phyloP scores from a whole-genome alignment of 1,284 basidiomycete genomes.

The Gymnopus androsaceus region DNA sequence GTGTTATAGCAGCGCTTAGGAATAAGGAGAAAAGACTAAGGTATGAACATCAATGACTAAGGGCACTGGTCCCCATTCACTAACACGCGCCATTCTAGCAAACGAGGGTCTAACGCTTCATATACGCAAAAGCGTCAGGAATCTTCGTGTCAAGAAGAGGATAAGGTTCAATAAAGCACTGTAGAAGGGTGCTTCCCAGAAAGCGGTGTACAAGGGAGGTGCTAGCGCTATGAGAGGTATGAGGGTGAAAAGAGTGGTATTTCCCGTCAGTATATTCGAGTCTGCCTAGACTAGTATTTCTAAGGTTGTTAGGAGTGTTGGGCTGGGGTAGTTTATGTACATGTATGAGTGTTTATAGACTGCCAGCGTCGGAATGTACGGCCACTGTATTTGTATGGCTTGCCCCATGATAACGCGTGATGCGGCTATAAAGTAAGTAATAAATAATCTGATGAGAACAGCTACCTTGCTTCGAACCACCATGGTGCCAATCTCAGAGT shows the following conservation, averaged over 20 bases:
- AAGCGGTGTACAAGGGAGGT: constrained; percentile 88
- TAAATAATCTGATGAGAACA: no score
- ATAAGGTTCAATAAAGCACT: constrained; percentile 91
- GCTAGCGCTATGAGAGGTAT: constrained; percentile 62
- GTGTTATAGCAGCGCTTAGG: no score
- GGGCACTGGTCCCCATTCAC: constrained; percentile 73
- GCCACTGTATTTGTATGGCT: no score
- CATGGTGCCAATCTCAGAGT: neutral
- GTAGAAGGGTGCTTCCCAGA: constrained; percentile 86
- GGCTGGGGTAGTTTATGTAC: constrained; percentile 38
- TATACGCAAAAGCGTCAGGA: constrained; percentile 84
- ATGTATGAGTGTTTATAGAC: neutral
- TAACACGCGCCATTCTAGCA: constrained; percentile 87
- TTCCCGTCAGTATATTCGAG: no score
- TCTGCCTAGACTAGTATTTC: constrained; percentile 84
- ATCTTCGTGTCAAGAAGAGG: constrained; percentile 95
- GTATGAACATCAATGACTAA: no score
- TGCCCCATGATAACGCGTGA: no score
- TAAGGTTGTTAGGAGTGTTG: constrained; percentile 83
- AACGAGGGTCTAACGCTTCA: constrained; percentile 92
- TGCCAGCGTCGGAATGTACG: no score
- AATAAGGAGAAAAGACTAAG: no score
- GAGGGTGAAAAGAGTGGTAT: constrained; percentile 82
- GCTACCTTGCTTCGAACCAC: no score
- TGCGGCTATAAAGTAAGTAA: no score